Evolutionary conservation across 345 rosid genomes (phyloP).

Genomic region (Populus simonii): DNA sequence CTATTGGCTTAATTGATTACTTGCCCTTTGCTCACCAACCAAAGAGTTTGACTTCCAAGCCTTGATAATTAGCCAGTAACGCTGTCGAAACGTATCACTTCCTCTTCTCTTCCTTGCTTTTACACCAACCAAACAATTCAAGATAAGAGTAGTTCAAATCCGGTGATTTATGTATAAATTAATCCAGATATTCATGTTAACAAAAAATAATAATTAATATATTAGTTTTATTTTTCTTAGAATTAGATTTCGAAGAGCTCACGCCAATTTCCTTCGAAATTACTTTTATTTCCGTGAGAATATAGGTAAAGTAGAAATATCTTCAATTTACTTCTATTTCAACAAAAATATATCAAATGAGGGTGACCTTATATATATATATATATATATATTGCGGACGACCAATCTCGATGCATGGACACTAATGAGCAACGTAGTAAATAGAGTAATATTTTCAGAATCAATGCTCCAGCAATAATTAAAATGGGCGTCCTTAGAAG

Average conservation of each 20-base stretch:
- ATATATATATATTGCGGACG: no score
- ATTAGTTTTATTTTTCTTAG: not conserved
- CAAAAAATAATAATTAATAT: not conserved
- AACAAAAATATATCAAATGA: not conserved
- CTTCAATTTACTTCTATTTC: not conserved
- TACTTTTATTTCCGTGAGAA: not conserved
- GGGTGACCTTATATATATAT: no score
- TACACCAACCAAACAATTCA: slow-evolving; percentile 7
- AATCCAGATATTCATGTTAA: accelerated
- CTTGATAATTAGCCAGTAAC: slow-evolving; percentile 1
- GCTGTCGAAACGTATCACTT: not conserved
- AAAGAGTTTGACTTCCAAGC: not conserved
- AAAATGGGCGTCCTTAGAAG: no score
- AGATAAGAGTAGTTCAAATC: not conserved
- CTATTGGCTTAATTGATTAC: not conserved
- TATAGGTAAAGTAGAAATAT: not conserved
- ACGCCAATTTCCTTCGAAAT: not conserved
- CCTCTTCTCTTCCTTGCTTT: not conserved
- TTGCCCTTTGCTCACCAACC: not conserved
- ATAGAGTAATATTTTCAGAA: no score
- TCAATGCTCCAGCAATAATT: no score
- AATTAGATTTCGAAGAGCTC: not conserved
- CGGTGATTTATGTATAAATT: no score
- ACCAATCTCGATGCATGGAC: no score
- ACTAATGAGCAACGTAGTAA: no score